A percentile compares a stretch with the other conserved stretches of the same genome.
phyloP scores from a whole-genome alignment of 2,329 filamentous ascomycete species.

The Fusarium phyllophilum region DNA sequence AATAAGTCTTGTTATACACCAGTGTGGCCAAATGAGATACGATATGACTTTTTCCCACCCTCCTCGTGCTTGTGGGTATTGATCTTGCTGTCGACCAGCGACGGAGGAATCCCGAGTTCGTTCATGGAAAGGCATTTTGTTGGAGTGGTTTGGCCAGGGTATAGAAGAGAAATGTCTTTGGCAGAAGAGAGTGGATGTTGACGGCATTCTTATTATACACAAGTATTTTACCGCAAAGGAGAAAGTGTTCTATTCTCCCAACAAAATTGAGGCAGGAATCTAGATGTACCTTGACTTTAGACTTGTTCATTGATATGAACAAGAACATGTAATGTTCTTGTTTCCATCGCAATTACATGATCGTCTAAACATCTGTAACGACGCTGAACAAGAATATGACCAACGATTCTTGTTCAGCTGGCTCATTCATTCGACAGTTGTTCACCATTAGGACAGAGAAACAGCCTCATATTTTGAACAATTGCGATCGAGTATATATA shows the following conservation, averaged over 20 bases:
- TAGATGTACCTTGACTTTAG: not conserved
- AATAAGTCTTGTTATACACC: not conserved
- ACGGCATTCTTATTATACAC: not conserved
- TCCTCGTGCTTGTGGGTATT: constrained; percentile 8
- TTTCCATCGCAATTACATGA: not conserved
- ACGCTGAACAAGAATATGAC: constrained; percentile 4
- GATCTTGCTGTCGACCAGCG: not conserved
- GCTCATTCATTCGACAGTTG: not conserved
- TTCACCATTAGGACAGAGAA: not conserved
- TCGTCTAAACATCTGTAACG: not conserved
- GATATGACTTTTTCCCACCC: not conserved
- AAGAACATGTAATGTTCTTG: not conserved
- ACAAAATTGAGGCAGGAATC: not conserved
- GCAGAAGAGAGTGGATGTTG: no score
- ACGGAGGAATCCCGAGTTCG: not conserved
- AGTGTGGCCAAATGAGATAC: not conserved
- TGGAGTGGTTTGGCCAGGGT: not conserved
- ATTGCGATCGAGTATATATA: constrained; percentile 1
- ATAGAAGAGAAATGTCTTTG: not conserved
- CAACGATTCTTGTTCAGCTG: constrained; percentile 18
- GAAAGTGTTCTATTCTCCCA: not conserved
- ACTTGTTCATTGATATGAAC: not conserved
- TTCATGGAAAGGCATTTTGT: not conserved
- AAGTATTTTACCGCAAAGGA: not conserved
- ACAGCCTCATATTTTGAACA: not conserved